Percentiles rank a stretch among this genome's conserved stretches.
Conservation (phyloP, 2,329 filamentous ascomycete species). For the Fusarium mangiferae region DNA sequence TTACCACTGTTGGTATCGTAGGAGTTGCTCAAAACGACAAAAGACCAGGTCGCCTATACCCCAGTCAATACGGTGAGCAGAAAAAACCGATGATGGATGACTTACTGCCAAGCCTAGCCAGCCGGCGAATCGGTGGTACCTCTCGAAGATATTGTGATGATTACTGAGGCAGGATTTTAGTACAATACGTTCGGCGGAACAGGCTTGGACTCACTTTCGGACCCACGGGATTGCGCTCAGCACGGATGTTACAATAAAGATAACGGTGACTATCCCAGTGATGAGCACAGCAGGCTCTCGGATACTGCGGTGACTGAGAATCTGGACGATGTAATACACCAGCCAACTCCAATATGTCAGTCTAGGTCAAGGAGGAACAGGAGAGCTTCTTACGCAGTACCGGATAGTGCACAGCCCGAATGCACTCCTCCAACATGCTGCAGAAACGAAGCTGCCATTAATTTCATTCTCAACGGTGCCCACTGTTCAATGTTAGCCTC, state of each 20-base stretch:
- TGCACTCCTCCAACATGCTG: slow-evolving; percentile 2
- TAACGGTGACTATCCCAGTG: neutral
- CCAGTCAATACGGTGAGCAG: neutral
- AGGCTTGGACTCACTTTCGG: neutral
- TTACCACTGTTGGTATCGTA: neutral
- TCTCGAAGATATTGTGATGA: neutral
- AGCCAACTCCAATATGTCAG: neutral
- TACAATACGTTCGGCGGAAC: rapidly evolving
- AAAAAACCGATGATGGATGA: rapidly evolving
- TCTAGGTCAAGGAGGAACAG: rapidly evolving
- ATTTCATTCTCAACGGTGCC: neutral
- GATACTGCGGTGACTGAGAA: neutral
- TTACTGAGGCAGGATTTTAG: neutral
- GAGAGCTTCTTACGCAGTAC: neutral
- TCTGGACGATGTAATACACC: neutral
- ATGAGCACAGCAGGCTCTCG: neutral
- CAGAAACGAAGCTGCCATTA: neutral
- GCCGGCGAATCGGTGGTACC: neutral
- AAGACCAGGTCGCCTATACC: neutral
- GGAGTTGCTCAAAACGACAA: neutral
- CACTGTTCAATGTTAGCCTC: neutral
- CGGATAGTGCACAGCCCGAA: neutral
- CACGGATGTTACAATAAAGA: neutral
- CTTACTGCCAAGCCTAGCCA: neutral
- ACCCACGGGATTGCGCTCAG: neutral